Evolutionary conservation across 2,329 filamentous ascomycete species (phyloP), one percentile per base, ranked within the genome.

Genomic region (Arthrobotrys sphaeroides): DNA sequence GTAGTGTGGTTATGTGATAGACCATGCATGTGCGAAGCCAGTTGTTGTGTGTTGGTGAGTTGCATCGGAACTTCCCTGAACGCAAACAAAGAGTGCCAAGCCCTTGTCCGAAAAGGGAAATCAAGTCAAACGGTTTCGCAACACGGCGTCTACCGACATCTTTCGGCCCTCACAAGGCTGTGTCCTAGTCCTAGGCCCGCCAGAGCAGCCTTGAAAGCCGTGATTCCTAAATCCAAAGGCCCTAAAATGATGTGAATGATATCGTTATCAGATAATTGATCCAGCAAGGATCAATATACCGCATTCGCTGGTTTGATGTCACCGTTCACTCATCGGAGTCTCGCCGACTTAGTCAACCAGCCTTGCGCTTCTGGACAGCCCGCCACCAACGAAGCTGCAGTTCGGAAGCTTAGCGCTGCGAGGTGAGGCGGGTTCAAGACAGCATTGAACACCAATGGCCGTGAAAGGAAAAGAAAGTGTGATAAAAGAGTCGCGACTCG

Each of bases 401-500:
- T 18, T 43, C 40, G 45, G 51, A 55, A 38, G 28, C 51, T 55
- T 38, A 20, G 31, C 18, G 31, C 49, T 55, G 49, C 47, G 28
- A 36, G 47, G 26, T 55, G 51, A 55, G 20, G 51, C 31, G 26
- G 38, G 20, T 16, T 55, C 28, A 38, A 24, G 31, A 24, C 51
- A 53, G 24, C 13, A n/a, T 53, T 33, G 31, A 12, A 33, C 31
- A 7, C 31, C 51, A 55, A 55, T 53, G 47, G 51, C 7, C 51
- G 13, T 12, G 31, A 36, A 38, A n/a, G 24, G 18, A 36, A 55
- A 38, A 16, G 36, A 40, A 38, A 24, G n/a, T n/a, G n/a, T n/a
- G n/a, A n/a, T n/a, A n/a, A n/a, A n/a, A n/a, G n/a, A n/a, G 51
- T 55, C 51, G 51, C 51, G 51, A 38, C 10, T 47, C 51, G 51